A percentile compares a stretch with the other conserved stretches of the same genome.
These are phyloP conservation scores for Paraphoma chrysanthemicola DNA, from an alignment of 2,329 filamentous ascomycete genomes.

Conservation along the genomic window DNA sequence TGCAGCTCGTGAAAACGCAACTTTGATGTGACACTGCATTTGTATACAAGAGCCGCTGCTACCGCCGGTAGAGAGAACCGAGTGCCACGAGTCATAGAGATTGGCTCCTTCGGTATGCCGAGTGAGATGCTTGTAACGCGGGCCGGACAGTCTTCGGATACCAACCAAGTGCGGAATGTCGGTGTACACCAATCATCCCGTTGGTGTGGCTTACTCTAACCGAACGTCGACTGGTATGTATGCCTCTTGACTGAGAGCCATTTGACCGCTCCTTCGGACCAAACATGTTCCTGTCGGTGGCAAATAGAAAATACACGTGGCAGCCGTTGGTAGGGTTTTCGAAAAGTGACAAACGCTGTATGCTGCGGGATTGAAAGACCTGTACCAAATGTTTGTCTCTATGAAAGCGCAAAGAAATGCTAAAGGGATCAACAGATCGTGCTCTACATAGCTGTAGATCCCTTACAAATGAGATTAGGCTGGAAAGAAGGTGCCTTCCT, in stretches of 20 bases:
- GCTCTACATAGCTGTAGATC: conserved; percentile 1
- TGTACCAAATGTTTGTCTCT: not conserved
- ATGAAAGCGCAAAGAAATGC: not conserved
- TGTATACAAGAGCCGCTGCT: conserved; percentile 22
- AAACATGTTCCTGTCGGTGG: too few relatives aligned
- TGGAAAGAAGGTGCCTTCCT: too few relatives aligned
- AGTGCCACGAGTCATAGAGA: conserved; percentile 4
- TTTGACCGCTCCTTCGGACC: too few relatives aligned
- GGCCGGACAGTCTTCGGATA: conserved; percentile 6
- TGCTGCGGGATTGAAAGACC: not conserved
- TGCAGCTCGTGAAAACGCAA: conserved; percentile 4
- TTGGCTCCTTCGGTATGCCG: conserved; percentile 27
- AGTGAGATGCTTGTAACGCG: conserved; percentile 8
- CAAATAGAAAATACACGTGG: not conserved
- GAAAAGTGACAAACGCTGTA: not conserved
- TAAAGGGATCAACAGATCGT: not conserved
- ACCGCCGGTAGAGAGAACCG: conserved; percentile 13
- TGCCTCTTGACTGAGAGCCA: not conserved
- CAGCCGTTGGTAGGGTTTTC: not conserved
- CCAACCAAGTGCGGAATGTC: conserved; percentile 23
- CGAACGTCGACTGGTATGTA: conserved; percentile 1
- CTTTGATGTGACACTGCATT: conserved; percentile 3
- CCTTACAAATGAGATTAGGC: not conserved
- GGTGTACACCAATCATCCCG: conserved; percentile 21
- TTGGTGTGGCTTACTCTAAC: conserved; percentile 9